These are phyloP conservation scores for Sphaceloma murrayae DNA, from an alignment of 2,329 filamentous ascomycete species.

Conservation along the genomic window DNA sequence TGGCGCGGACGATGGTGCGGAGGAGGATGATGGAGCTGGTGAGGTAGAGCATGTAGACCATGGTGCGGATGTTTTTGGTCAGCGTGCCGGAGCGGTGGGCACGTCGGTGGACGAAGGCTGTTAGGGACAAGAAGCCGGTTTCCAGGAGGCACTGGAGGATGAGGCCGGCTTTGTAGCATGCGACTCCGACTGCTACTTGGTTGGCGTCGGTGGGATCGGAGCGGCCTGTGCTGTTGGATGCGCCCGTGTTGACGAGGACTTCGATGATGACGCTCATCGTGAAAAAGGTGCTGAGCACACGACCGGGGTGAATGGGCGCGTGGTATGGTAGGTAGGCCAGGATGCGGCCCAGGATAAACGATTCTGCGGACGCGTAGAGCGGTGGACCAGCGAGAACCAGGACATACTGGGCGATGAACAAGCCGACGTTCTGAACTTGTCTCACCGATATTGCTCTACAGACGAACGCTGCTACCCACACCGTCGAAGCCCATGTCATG, in stretches of 20 bases:
- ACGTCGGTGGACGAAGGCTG: constrained; percentile 35
- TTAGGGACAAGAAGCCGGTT: constrained; percentile 40
- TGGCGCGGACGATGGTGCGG: constrained; percentile 44
- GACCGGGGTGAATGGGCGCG: constrained; percentile 48
- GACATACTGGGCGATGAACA: constrained; percentile 35
- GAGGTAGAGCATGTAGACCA: constrained; percentile 40
- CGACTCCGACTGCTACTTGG: constrained; percentile 35
- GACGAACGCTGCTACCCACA: constrained; percentile 43
- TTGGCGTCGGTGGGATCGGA: constrained; percentile 22
- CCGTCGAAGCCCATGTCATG: constrained; percentile 23
- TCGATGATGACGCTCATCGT: constrained; percentile 44
- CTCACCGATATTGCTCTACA: constrained; percentile 45
- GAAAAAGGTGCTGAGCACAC: constrained; percentile 51
- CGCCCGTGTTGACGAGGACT: constrained; percentile 44
- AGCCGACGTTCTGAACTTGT: constrained; percentile 37
- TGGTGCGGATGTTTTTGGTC: constrained; percentile 34
- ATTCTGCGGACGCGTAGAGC: constrained; percentile 50
- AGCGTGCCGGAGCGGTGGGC: constrained; percentile 31
- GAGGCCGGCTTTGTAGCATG: constrained; percentile 42
- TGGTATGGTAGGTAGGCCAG: constrained; percentile 54
- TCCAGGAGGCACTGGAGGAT: constrained; percentile 44
- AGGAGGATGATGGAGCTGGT: constrained; percentile 41
- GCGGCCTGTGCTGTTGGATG: constrained; percentile 36
- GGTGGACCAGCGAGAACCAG: constrained; percentile 43
- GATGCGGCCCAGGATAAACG: constrained; percentile 50